phyloP scores from a whole-genome alignment of 495 filamentous ascomycete species.

The Bacidia rubella region DNA sequence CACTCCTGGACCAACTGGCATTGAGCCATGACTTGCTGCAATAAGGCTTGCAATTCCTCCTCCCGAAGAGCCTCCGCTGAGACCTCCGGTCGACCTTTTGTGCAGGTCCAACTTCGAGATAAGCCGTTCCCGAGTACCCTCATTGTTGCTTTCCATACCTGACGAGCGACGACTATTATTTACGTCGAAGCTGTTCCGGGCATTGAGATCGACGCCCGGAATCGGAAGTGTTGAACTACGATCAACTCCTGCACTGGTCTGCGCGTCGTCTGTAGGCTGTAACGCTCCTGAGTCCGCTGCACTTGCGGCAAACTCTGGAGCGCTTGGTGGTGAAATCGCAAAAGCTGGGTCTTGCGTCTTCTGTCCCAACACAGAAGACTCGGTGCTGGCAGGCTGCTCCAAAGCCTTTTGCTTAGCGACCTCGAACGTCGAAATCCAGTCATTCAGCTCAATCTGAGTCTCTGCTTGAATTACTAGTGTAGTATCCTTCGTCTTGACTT shows the following conservation, averaged over 20 bases:
- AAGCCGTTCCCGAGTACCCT: slow-evolving; percentile 60
- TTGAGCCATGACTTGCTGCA: slow-evolving; percentile 67
- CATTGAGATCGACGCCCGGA: slow-evolving; percentile 45
- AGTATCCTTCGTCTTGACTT: slow-evolving; percentile 95
- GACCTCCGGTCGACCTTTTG: slow-evolving; percentile 52
- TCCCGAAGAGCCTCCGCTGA: slow-evolving; percentile 26
- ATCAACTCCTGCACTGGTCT: slow-evolving; percentile 31
- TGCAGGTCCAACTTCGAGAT: slow-evolving; percentile 89
- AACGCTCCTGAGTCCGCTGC: slow-evolving; percentile 52
- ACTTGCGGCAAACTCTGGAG: slow-evolving; percentile 79
- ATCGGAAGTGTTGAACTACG: slow-evolving; percentile 51
- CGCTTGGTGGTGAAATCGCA: slow-evolving; percentile 74
- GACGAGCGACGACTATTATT: slow-evolving; percentile 29
- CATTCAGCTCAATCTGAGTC: slow-evolving; percentile 73
- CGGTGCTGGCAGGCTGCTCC: slow-evolving; percentile 56
- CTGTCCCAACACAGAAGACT: slow-evolving; percentile 41
- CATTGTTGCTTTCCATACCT: slow-evolving; percentile 41
- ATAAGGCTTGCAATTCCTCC: slow-evolving; percentile 81
- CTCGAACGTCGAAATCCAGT: slow-evolving; percentile 88
- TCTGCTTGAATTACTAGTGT: slow-evolving; percentile 85
- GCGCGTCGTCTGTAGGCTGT: slow-evolving; percentile 38
- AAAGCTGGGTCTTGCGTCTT: slow-evolving; percentile 66
- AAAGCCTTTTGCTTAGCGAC: slow-evolving; percentile 84
- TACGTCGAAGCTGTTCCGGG: slow-evolving; percentile 62
- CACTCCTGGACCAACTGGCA: slow-evolving; percentile 40